Evolutionary conservation across 2,329 filamentous ascomycete genomes (phyloP).

Genomic region (Aspergillus brasiliensis): DNA sequence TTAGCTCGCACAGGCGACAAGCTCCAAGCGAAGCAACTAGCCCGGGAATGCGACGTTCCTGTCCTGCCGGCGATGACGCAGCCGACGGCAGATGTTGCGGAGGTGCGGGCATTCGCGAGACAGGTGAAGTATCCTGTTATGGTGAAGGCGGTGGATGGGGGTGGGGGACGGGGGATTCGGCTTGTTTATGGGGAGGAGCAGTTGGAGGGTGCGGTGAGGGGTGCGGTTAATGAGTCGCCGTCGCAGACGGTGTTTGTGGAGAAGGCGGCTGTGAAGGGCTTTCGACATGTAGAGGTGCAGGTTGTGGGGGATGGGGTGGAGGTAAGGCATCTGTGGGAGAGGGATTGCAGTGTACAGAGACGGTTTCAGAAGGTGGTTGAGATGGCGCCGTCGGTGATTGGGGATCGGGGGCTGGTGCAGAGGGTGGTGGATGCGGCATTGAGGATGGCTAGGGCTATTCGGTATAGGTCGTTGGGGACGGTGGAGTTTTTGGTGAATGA

Average conservation of each 20-base stretch:
- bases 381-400: constrained; percentile 56
- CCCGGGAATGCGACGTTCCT: constrained; percentile 55
- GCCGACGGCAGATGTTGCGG: constrained; percentile 47
- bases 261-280: constrained; percentile 64
- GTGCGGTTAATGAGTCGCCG: constrained; percentile 61
- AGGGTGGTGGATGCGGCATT: constrained; percentile 58
- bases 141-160: constrained; percentile 67
- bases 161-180: constrained; percentile 63
- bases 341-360: constrained; percentile 63
- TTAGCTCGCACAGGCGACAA: constrained; percentile 60
- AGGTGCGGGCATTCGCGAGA: constrained; percentile 61
- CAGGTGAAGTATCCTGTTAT: constrained; percentile 57
- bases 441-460: constrained; percentile 44
- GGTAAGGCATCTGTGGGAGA: constrained; percentile 60
- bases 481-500: constrained; percentile 66
- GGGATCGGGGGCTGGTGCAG: constrained; percentile 50
- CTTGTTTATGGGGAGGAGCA: constrained; percentile 50
- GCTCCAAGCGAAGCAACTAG: constrained; percentile 55
- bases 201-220: constrained; percentile 50
- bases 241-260: constrained; percentile 61
- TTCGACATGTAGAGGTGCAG: constrained; percentile 64
- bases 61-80: constrained; percentile 52
- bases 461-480: constrained; percentile 62
- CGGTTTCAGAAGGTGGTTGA: constrained; percentile 65
- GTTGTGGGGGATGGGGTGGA: constrained; percentile 59